phyloP scores from a whole-genome alignment of 352 stramenopile species.

The Pythium chondricola region DNA sequence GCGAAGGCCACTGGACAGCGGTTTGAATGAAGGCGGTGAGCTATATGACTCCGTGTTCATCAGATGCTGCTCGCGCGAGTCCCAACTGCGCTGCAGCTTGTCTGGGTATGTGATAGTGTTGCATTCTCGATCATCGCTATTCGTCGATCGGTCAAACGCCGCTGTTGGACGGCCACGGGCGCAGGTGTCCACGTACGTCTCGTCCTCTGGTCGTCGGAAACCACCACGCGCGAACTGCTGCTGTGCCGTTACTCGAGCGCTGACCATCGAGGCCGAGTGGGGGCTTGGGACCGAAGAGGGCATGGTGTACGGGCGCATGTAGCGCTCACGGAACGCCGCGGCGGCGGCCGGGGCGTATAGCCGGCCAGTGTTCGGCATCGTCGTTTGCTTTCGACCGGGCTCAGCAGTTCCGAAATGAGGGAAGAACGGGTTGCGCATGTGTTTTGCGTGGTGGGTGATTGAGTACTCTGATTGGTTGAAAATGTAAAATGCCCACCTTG shows the following conservation, averaged over 20 bases:
- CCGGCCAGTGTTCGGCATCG: conserved; percentile 22
- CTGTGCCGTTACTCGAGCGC: no score
- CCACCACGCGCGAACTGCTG: no score
- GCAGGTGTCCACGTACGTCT: conserved; percentile 6
- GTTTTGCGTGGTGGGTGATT: no score
- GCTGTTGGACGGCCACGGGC: conserved; percentile 1
- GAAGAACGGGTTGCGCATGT: no score
- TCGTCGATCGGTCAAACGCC: not conserved
- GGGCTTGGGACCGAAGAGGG: no score
- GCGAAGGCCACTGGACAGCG: no score
- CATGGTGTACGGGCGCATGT: conserved; percentile 22
- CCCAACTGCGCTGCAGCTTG: not conserved
- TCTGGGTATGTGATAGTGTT: conserved; percentile 1
- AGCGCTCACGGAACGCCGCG: conserved; percentile 16
- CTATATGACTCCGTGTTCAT: conserved; percentile 1
- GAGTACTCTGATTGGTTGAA: no score
- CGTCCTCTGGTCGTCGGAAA: conserved; percentile 1
- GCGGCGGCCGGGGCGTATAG: conserved; percentile 12
- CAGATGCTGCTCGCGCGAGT: conserved; percentile 1
- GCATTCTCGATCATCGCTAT: not conserved
- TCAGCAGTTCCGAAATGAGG: no score
- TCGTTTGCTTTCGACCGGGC: not conserved
- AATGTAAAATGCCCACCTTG: no score
- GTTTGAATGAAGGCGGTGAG: no score
- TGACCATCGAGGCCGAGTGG: no score